Base-by-base conservation (phyloP, 1,284 basidiomycete species). In the Pascua sp. region DNA sequence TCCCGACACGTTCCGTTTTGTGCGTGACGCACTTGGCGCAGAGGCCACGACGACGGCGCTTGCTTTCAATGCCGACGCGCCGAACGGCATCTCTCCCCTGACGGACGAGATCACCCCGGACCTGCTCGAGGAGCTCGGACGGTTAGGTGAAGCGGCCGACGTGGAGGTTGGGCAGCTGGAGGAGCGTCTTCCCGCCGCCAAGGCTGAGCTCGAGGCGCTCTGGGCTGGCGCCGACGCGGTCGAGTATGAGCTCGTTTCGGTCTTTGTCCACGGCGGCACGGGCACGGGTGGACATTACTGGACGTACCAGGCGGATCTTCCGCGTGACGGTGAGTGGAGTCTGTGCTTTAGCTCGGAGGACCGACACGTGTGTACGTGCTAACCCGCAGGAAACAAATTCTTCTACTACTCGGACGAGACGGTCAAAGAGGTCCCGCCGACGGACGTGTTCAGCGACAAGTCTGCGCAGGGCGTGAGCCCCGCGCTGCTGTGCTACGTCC, bases 341-440 rank as follows among this genome's bases (percentile, higher is more conserved):
- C n/a, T n/a, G n/a, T n/a, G n/a, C n/a, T n/a, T n/a, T n/a, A n/a
- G n/a, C n/a, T n/a, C n/a, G n/a, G n/a, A n/a, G n/a, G n/a, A n/a
- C n/a, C n/a, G n/a, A n/a, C n/a, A n/a, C n/a, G 17, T 11, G 15
- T 45, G 43, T 5, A 11, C 43, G 16, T 45, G 43, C 42, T 49
- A 24, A 49, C 43, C 43, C 36, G 24, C 56, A 77, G 75, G 86
- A 8, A 86, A 93, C 59, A 82, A 85, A 49, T 96, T 91, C 90
- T 91, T 93, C 82, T 96, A 95, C 77, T 96, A 93, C 79, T 94
- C 94, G 71, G 92, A 95, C 71, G 89, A 90, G 44, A 84, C 83
- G 56, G 90, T 96, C 9, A 82, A 84, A 5, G 60, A 67, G 38
- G 72, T 75, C 0, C 60, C 68, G 7, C 53, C 65, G 0, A 47